Base-by-base conservation (phyloP, 352 stramenopile genomes). In the Globisporangium camurandrum region DNA sequence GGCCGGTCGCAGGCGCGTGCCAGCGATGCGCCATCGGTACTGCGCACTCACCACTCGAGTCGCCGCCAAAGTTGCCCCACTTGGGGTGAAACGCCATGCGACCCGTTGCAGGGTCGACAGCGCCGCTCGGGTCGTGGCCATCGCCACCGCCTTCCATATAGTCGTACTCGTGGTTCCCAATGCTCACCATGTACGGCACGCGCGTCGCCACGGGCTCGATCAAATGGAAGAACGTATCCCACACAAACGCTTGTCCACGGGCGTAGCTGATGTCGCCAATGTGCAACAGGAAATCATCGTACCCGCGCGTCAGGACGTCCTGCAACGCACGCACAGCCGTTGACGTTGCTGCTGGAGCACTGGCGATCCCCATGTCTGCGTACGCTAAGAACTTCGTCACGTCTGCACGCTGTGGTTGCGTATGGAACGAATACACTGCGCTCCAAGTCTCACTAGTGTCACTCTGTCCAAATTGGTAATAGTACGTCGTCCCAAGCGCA, bases 261-360 rank as follows among this genome's bases (percentile, higher is more conserved):
- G 78, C 75, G 57, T 87, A 89, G 46, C 78, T 88, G 54, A 90
- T 72, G 55, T 88, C 78, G 1, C 78, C 78, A 38, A 90, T 85
- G 41, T 90, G 78, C 16, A 90, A 56, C 47, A 90, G 51, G 51
- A 90, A 90, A 11, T 62, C 71, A 49, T 90, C 70, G 38, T 83
- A 88, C 49, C 63, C 78, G 48, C 59, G 46, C 2, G 38, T 49
- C 4, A 74, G 52, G n/a, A 88, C 66, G 51, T 90, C 78, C 19
- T 67, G 33, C 34, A 66, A 85, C 12, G 81, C 75, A 17, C 70
- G 66, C 27, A 60, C 60, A 20, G 75, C 73, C n/a, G 75, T 90
- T 2, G 78, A 86, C 24, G 57, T 56, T 7, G 72, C 75, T 0
- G 68, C 64, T 17, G 75, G 75, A 6, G 69, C 63, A n/a, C 56